Percentiles rank a stretch among this genome's conserved stretches.
These are phyloP conservation scores for Musa beccarii DNA, from an alignment of 176 grass and related monocot genomes.

Conservation along the genomic window DNA sequence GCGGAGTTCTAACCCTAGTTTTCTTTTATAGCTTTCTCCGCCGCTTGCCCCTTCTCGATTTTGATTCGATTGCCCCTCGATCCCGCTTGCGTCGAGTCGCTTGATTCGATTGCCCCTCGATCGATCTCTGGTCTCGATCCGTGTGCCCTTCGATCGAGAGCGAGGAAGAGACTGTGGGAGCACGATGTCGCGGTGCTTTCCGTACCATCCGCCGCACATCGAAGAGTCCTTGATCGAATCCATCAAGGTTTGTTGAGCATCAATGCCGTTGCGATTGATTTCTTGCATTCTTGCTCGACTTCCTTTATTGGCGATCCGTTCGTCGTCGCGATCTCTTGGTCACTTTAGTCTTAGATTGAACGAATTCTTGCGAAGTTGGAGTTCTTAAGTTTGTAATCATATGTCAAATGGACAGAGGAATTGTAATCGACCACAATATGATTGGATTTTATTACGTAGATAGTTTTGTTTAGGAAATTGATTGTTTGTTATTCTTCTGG, in stretches of 20 bases:
- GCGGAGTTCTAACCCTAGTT: not conserved
- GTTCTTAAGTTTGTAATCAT: too few relatives aligned
- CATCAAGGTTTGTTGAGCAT: conserved; percentile 17
- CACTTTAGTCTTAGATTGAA: too few relatives aligned
- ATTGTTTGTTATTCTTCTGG: too few relatives aligned
- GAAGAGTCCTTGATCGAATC: not conserved
- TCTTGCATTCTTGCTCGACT: conserved; percentile 14
- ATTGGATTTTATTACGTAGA: too few relatives aligned
- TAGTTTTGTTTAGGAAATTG: too few relatives aligned
- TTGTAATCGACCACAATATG: too few relatives aligned
- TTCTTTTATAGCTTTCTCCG: not conserved
- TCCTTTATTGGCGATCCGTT: not conserved
- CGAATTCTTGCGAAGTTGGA: too few relatives aligned
- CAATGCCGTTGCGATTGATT: conserved; percentile 6
- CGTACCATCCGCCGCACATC: not conserved
- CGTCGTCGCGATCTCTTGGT: too few relatives aligned
- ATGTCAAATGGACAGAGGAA: too few relatives aligned
- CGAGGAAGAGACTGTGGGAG: not conserved
- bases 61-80: too few relatives aligned
- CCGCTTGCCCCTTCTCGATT: not conserved
- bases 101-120: not conserved
- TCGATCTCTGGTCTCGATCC: not conserved
- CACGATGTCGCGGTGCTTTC: conserved; percentile 11
- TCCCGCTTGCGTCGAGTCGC: too few relatives aligned
- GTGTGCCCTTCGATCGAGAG: not conserved